A percentile compares a stretch with the other conserved stretches of the same genome.
phyloP scores from a whole-genome alignment of 2,329 filamentous ascomycete genomes.

The Phaeoacremonium minimum region DNA sequence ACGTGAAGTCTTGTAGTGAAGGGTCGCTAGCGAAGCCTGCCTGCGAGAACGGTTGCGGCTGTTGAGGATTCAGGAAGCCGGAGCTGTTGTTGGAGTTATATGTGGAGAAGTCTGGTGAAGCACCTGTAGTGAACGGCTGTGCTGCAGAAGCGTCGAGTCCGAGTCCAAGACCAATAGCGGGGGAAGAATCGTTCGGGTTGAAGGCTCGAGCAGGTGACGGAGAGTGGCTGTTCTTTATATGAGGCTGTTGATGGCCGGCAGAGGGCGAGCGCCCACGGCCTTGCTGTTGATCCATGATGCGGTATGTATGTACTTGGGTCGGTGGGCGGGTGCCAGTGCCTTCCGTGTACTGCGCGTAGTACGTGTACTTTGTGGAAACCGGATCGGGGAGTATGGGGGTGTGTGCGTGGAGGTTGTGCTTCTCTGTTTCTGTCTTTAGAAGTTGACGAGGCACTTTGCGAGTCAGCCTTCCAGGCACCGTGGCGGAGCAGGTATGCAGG shows the following conservation, averaged over 20 bases:
- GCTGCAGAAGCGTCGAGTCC: constrained; percentile 52
- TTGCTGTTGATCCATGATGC: constrained; percentile 48
- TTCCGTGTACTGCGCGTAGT: too few species aligned
- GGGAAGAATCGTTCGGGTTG: constrained; percentile 39
- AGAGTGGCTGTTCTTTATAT: constrained; percentile 67
- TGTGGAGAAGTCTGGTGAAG: constrained; percentile 39
- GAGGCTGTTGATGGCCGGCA: constrained; percentile 49
- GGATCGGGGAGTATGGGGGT: constrained; percentile 2
- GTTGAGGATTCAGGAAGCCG: constrained; percentile 46
- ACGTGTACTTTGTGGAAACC: constrained; percentile 3
- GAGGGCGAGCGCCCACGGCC: constrained; percentile 59
- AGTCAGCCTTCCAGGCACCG: constrained; percentile 11
- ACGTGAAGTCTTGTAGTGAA: constrained; percentile 34
- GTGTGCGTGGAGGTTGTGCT: constrained; percentile 2
- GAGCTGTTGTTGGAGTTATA: constrained; percentile 35
- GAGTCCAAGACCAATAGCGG: constrained; percentile 39
- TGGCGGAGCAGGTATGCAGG: constrained; percentile 10
- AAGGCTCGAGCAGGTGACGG: constrained; percentile 54
- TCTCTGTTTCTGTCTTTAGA: constrained; percentile 12
- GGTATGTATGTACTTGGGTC: constrained; percentile 23
- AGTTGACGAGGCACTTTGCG: constrained; percentile 11
- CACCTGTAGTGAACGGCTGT: constrained; percentile 32
- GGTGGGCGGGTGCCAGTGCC: constrained; percentile 6
- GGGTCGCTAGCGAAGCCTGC: constrained; percentile 36
- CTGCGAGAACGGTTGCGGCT: constrained; percentile 34